A percentile compares a stretch with the other conserved stretches of the same genome.
These are phyloP conservation scores for Mycena sanguinolenta DNA, from an alignment of 768 basidiomycete species.

Conservation along the genomic window DNA sequence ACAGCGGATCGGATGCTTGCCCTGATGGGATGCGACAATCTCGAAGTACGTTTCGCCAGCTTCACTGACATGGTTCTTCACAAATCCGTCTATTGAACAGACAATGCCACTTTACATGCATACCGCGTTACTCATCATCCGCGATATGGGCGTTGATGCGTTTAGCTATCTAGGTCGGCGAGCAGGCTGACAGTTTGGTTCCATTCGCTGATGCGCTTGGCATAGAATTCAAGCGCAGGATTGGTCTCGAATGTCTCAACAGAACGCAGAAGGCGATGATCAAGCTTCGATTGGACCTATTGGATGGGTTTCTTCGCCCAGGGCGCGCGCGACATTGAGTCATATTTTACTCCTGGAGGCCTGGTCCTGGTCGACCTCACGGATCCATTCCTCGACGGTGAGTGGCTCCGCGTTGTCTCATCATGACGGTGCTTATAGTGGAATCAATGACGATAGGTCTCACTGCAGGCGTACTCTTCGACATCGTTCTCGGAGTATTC, in stretches of 20 bases:
- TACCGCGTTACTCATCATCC: constrained; percentile 27
- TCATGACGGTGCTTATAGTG: neutral
- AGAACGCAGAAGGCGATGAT: constrained; percentile 53
- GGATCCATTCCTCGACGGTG: constrained; percentile 66
- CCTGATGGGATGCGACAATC: constrained; percentile 58
- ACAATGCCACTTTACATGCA: constrained; percentile 38
- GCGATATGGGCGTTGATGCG: constrained; percentile 11
- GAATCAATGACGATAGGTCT: constrained; percentile 11
- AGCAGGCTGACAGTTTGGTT: constrained; percentile 44
- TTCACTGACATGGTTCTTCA: neutral
- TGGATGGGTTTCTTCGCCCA: constrained; percentile 58
- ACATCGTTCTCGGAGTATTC: constrained; percentile 53
- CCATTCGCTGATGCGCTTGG: neutral
- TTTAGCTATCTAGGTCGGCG: constrained; percentile 17
- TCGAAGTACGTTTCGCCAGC: constrained; percentile 21
- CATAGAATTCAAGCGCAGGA: constrained; percentile 50
- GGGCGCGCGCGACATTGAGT: constrained; percentile 24
- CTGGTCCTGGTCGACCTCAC: constrained; percentile 66
- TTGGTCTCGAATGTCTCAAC: constrained; percentile 56
- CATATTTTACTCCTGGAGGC: constrained; percentile 56
- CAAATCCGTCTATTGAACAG: constrained; percentile 21
- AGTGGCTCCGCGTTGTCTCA: constrained; percentile 24
- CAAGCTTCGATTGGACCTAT: constrained; percentile 59
- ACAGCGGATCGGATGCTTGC: constrained; percentile 64
- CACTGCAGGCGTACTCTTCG: constrained; percentile 52